phyloP scores from a whole-genome alignment of 2,329 filamentous ascomycete species.

The Penicillium verrucosum region DNA sequence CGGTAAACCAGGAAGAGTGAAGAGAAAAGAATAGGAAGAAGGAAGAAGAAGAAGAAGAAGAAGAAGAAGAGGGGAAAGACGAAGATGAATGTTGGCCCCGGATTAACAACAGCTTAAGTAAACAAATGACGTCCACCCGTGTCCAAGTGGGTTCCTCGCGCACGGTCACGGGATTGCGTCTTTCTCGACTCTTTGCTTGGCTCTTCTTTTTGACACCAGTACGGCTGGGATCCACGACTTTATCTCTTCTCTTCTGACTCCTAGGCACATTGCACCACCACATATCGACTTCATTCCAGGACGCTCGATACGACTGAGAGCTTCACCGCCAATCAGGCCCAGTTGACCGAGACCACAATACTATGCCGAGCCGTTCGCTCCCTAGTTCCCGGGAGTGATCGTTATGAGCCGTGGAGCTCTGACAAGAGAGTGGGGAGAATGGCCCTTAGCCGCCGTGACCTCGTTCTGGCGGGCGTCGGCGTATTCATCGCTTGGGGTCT shows the following conservation, averaged over 20 bases:
- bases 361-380: constrained; percentile 16
- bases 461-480: constrained; percentile 41
- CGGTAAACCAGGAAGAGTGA: background rate
- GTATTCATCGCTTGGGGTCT: constrained; percentile 81
- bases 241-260: background rate
- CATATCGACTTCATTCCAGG: background rate
- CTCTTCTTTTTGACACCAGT: background rate
- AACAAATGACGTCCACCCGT: constrained; percentile 21
- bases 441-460: constrained; percentile 45
- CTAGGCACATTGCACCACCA: background rate
- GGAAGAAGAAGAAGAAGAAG: constrained; percentile 2
- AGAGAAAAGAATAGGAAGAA: constrained; percentile 4
- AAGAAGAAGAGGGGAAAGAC: constrained; percentile 9
- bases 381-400: constrained; percentile 21
- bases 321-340: background rate
- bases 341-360: constrained; percentile 7
- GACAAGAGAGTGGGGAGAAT: constrained; percentile 49
- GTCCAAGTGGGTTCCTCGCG: constrained; percentile 2
- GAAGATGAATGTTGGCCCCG: constrained; percentile 4
- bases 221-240: background rate
- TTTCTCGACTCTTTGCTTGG: constrained; percentile 5
- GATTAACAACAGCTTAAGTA: constrained; percentile 22
- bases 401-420: constrained; percentile 36
- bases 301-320: background rate
- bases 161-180: constrained; percentile 22